Evolutionary conservation across 1,284 basidiomycete species (phyloP).

Genomic region (Clitocybe nebularis): DNA sequence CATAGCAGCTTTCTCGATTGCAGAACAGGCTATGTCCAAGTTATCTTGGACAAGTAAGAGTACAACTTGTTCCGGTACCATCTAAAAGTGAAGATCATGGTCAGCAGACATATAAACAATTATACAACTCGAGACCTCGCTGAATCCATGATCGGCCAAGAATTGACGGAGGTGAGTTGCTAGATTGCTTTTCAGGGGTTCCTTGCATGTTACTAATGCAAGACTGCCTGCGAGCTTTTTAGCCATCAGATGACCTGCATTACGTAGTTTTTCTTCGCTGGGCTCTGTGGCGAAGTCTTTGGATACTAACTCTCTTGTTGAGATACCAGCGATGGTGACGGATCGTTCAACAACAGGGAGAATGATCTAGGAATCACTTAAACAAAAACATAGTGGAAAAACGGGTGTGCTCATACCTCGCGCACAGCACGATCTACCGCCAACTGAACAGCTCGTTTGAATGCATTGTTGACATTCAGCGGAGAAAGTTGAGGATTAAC

Average conservation of each 20-base stretch:
- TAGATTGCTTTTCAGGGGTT: constrained; percentile 92
- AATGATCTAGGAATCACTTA: constrained; percentile 81
- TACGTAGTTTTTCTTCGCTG: constrained; percentile 87
- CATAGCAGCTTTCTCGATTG: constrained; percentile 98
- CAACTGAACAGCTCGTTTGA: constrained; percentile 90
- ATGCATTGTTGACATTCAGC: constrained; percentile 74
- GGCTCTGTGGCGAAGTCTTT: constrained; percentile 97
- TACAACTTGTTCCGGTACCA: constrained; percentile 69
- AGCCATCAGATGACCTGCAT: constrained; percentile 94
- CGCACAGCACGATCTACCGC: constrained; percentile 94
- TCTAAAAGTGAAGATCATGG: too few relatives aligned
- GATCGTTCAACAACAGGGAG: constrained; percentile 97
- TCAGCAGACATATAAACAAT: too few relatives aligned
- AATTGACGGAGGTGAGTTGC: constrained; percentile 84
- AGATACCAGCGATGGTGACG: constrained; percentile 99
- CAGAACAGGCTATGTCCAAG: constrained; percentile 89
- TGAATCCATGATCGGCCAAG: constrained; percentile 83
- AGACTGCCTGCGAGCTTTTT: constrained; percentile 96
- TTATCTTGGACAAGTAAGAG: constrained; percentile 89
- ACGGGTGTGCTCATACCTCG: constrained; percentile 55
- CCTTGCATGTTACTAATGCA: constrained; percentile 97
- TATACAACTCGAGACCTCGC: constrained; percentile 50
- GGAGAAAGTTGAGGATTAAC: constrained; percentile 74
- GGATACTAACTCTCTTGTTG: constrained; percentile 90
- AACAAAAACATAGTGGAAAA: constrained; percentile 2